phyloP scores from a whole-genome alignment of 768 basidiomycete species.

The Suillus clintonianus region DNA sequence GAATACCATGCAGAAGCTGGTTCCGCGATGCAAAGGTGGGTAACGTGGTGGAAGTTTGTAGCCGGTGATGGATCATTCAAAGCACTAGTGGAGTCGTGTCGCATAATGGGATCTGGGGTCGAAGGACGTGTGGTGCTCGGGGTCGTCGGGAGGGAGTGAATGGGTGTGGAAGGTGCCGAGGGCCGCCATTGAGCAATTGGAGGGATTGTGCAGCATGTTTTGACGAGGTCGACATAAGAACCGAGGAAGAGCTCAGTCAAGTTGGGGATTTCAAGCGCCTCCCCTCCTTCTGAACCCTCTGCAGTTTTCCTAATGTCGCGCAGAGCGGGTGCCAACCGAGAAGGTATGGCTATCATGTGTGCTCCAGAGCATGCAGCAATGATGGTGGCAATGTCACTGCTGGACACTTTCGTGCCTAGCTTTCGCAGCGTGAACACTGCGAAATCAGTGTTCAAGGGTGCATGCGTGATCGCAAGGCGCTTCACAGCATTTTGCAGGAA shows the following conservation, averaged over 20 bases:
- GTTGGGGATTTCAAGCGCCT: not conserved
- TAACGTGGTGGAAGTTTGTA: not conserved
- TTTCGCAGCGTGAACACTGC: conserved; percentile 15
- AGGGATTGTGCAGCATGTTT: not conserved
- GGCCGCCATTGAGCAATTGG: conserved; percentile 8
- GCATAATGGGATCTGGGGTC: conserved; percentile 20
- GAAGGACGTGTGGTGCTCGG: conserved; percentile 21
- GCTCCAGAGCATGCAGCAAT: conserved; percentile 37
- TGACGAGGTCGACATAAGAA: conserved; percentile 8
- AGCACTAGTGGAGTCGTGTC: not conserved
- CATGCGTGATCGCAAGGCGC: conserved; percentile 37
- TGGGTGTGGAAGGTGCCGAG: conserved; percentile 16
- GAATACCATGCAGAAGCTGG: conserved; percentile 17
- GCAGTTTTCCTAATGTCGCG: conserved; percentile 3
- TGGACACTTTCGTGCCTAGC: conserved; percentile 12
- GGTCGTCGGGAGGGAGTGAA: not conserved
- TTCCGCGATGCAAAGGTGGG: conserved; percentile 20
- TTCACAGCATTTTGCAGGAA: conserved; percentile 37
- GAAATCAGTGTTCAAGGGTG: conserved; percentile 6
- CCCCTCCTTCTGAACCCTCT: not conserved
- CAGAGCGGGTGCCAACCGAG: conserved; percentile 3
- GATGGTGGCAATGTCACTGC: conserved; percentile 24
- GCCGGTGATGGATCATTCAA: not conserved
- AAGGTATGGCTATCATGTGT: conserved; percentile 31
- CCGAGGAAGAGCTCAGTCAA: conserved; percentile 10